Percentiles rank a stretch among this genome's conserved stretches.
These are phyloP conservation scores for Epichloe sylvatica DNA, from an alignment of 2,329 filamentous ascomycete species.

Conservation along the genomic window DNA sequence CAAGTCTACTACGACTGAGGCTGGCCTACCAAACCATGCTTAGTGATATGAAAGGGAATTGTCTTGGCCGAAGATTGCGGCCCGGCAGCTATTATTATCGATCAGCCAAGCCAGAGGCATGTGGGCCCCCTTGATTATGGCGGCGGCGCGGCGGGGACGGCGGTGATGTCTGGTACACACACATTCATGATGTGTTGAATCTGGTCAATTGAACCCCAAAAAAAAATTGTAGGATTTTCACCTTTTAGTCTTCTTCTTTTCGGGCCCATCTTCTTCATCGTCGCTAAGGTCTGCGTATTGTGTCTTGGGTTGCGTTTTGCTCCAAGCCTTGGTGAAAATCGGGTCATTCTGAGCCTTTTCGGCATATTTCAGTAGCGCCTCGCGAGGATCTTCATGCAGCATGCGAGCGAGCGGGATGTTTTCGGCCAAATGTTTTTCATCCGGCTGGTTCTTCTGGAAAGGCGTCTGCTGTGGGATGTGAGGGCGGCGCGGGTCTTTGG, in stretches of 20 bases:
- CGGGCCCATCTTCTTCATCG: slow-evolving; percentile 59
- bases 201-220: background rate
- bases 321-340: slow-evolving; percentile 89
- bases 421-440: slow-evolving; percentile 76
- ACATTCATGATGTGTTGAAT: background rate
- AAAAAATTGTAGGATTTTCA: slow-evolving; percentile 16
- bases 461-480: slow-evolving; percentile 74
- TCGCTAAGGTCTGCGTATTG: slow-evolving; percentile 85
- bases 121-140: background rate
- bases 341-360: slow-evolving; percentile 87
- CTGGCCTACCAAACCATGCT: background rate
- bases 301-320: slow-evolving; percentile 78
- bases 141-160: background rate
- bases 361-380: slow-evolving; percentile 88
- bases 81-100: background rate
- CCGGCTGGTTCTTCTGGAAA: slow-evolving; percentile 79
- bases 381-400: slow-evolving; percentile 90
- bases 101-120: background rate
- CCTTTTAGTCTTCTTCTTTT: slow-evolving; percentile 48
- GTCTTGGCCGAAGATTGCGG: background rate
- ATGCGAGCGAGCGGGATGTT: slow-evolving; percentile 83
- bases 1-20: background rate
- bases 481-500: slow-evolving; percentile 68
- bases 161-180: background rate
- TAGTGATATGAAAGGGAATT: background rate